Evolutionary conservation across 1,139 yeast species (phyloP).

Genomic region (Hyphopichia khmerensis): DNA sequence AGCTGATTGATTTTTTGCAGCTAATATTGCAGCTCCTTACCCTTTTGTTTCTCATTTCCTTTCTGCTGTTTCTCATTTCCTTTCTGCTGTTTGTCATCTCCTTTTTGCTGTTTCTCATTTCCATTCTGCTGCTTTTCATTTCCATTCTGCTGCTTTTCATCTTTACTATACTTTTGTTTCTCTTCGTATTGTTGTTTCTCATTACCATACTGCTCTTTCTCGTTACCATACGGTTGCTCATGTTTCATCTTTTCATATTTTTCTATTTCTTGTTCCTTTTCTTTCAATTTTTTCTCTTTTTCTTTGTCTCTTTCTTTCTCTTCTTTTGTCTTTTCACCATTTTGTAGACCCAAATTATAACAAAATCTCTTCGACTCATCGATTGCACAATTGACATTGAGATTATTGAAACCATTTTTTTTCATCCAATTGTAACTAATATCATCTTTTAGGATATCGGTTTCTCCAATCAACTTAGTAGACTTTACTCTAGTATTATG

Average conservation of each 20-base stretch:
- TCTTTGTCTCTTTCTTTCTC: neutral
- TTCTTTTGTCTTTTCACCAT: constrained; percentile 3
- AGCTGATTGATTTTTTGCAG: too few relatives aligned
- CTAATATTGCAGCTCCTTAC: too few relatives aligned
- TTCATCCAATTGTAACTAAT: constrained; percentile 4
- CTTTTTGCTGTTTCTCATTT: too few relatives aligned
- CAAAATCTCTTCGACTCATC: constrained; percentile 28
- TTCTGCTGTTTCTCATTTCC: too few relatives aligned
- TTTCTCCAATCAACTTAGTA: neutral
- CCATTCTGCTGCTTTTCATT: too few relatives aligned
- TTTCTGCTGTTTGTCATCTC: too few relatives aligned
- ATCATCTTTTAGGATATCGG: constrained; percentile 10
- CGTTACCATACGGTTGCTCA: too few relatives aligned
- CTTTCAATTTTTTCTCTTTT: neutral
- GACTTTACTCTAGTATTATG: neutral
- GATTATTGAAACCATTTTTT: constrained; percentile 21
- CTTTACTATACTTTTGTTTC: too few relatives aligned
- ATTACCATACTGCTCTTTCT: too few relatives aligned
- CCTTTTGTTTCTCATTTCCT: too few relatives aligned
- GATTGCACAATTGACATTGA: constrained; percentile 35
- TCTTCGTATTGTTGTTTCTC: too few relatives aligned
- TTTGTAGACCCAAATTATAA: constrained; percentile 18
- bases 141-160: too few relatives aligned
- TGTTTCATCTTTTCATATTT: neutral
- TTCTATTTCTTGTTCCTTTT: neutral